Evolutionary conservation across 2,329 filamentous ascomycete genomes (phyloP).

Genomic region (Neofusicoccum ribis): DNA sequence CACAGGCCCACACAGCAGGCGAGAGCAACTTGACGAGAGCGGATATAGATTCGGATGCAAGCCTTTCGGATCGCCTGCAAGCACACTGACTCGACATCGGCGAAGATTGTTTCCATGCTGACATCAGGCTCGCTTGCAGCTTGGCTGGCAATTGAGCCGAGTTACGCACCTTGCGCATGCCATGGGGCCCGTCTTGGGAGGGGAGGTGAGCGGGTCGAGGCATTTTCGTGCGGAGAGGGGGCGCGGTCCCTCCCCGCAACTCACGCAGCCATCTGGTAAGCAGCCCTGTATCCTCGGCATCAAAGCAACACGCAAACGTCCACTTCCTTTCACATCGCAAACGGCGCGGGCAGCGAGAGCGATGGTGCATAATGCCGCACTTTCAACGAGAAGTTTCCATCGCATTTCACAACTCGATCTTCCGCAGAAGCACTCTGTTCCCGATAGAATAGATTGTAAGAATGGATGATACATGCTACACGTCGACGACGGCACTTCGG

Average conservation of each 20-base stretch:
- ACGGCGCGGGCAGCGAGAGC: background rate
- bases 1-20: background rate
- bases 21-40: background rate
- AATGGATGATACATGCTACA: background rate
- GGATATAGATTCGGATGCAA: background rate
- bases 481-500: background rate
- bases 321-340: background rate
- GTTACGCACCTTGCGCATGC: background rate
- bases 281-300: background rate
- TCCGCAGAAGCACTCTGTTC: background rate
- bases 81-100: background rate
- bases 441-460: background rate
- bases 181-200: background rate
- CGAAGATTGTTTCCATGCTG: background rate
- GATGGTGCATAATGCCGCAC: background rate
- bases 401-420: background rate
- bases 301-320: background rate
- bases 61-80: background rate
- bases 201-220: background rate
- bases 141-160: background rate
- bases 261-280: background rate
- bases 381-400: background rate
- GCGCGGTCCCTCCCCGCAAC: background rate
- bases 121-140: background rate
- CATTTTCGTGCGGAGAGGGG: background rate